Evolutionary conservation across 2,329 filamentous ascomycete species (phyloP), one percentile per base, ranked within the genome.

Genomic region (Rhynchosporium secalis): DNA sequence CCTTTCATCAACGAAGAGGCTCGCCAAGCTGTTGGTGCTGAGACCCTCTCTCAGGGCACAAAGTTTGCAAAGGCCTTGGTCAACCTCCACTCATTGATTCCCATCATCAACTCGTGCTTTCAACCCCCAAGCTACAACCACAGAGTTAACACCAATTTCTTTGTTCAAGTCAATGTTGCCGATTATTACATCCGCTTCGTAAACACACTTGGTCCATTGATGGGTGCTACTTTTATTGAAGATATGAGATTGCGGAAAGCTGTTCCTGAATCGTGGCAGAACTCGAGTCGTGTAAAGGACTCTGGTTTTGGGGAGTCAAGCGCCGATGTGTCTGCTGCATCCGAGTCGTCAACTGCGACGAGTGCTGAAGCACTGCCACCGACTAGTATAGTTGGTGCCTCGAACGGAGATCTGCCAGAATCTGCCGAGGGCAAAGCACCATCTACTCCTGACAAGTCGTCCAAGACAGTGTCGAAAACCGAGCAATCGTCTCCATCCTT

Each of bases 191-290:
- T 86, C 49, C 77, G 81, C n/a, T 78, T 97, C 43, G 83, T 96
- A 29, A 83, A 86, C 65, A 86, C 86, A 31, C 82, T 98, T 40
- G 92, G 92, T 3, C 86, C 87, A 29, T 78, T 99, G 15, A 83
- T 97, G 67, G 85, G 90, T 47, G 88, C 88, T 58, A 90, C 92
- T 63, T 82, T 96, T n/a, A 88, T 88, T 75, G 94, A 99, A 75
- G 90, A 96, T 67, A 89, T 93, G 41, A 79, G 88, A 0, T 79
- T 97, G 49, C 84, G 89, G 67, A 87, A 85, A 56, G 81, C 84
- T 58, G 88, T 96, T 55, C 92, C 94, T 1, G 82, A 86, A 43
- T 80, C 86, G 62, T 90, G 88, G 87, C 71, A 70, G 60, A 63
- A 65, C 58, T 63, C 66, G 15, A 56, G 56, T 31, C 66, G 68